Conservation (phyloP, 2,329 filamentous ascomycete species). For the Cladosporium sp. region DNA sequence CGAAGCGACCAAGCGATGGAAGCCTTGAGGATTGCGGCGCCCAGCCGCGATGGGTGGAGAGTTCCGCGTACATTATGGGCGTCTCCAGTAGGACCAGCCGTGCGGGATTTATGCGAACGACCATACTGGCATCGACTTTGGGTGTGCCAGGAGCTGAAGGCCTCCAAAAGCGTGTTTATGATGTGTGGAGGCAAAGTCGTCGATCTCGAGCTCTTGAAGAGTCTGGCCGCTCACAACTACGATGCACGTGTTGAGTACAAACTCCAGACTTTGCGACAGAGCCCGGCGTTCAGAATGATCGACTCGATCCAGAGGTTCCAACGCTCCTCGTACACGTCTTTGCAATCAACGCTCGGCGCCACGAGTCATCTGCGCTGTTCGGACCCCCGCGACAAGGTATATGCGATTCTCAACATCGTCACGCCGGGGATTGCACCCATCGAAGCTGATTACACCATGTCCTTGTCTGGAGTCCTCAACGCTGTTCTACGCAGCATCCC, state of each 20-base stretch:
- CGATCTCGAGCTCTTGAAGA: neutral
- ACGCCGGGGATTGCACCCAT: no score
- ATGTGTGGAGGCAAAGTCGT: neutral
- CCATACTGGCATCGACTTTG: neutral
- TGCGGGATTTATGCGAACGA: neutral
- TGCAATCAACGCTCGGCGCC: neutral
- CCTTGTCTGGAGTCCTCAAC: neutral
- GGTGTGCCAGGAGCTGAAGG: neutral
- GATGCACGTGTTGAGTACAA: neutral
- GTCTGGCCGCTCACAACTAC: neutral
- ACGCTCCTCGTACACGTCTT: no score
- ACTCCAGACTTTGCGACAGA: neutral
- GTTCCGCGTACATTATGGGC: neutral
- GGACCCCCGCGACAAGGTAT: neutral
- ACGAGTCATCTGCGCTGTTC: neutral
- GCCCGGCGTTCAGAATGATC: neutral
- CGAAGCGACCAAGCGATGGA: neutral
- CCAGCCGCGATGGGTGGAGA: no score
- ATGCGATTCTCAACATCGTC: neutral
- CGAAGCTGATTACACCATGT: neutral
- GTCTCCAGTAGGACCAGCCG: neutral
- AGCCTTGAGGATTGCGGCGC: no score
- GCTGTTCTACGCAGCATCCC: neutral
- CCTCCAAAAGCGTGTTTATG: rapidly evolving
- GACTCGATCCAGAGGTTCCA: no score